phyloP scores from a whole-genome alignment of 208 protist species.

The Endotrypanum monterogeii region DNA sequence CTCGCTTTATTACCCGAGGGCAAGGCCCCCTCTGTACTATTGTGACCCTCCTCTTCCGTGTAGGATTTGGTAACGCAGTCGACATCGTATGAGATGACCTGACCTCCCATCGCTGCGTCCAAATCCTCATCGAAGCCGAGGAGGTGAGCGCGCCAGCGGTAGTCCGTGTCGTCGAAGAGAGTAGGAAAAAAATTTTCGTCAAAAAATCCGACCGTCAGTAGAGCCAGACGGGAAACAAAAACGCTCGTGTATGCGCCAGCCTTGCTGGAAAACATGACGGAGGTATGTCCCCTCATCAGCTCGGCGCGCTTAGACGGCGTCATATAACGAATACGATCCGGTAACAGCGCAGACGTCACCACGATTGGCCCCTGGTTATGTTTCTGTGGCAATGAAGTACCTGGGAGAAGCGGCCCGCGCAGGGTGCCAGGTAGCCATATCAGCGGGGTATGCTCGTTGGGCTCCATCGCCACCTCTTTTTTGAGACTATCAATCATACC shows the following conservation, averaged over 20 bases:
- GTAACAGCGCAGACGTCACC: slow-evolving; percentile 48
- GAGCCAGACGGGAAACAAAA: slow-evolving; percentile 42
- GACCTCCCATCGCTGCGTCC: slow-evolving; percentile 6
- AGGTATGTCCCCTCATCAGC: slow-evolving; percentile 6
- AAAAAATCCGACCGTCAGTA: slow-evolving; percentile 49
- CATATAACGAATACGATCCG: slow-evolving; percentile 46
- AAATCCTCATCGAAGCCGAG: slow-evolving; percentile 33
- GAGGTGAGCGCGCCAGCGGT: slow-evolving; percentile 29
- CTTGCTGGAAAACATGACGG: slow-evolving; percentile 33
- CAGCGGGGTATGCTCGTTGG: slow-evolving; percentile 28
- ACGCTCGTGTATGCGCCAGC: slow-evolving; percentile 20
- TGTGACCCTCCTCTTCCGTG: not conserved
- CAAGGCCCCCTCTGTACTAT: not conserved
- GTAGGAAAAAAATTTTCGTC: slow-evolving; percentile 62
- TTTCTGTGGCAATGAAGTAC: slow-evolving; percentile 28
- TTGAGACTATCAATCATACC: slow-evolving; percentile 19
- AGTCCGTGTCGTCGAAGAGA: slow-evolving; percentile 54
- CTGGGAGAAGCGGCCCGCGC: slow-evolving; percentile 18
- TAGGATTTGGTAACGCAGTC: slow-evolving; percentile 8
- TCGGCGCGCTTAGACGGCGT: not conserved
- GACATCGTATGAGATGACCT: slow-evolving; percentile 26
- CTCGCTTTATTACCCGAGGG: not conserved
- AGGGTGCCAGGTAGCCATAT: slow-evolving; percentile 25
- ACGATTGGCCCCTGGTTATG: slow-evolving; percentile 10
- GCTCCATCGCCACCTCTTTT: slow-evolving; percentile 39